A percentile compares a stretch with the other conserved stretches of the same genome.
phyloP scores from a whole-genome alignment of 768 basidiomycete genomes.

The Termitomyces sp. region DNA sequence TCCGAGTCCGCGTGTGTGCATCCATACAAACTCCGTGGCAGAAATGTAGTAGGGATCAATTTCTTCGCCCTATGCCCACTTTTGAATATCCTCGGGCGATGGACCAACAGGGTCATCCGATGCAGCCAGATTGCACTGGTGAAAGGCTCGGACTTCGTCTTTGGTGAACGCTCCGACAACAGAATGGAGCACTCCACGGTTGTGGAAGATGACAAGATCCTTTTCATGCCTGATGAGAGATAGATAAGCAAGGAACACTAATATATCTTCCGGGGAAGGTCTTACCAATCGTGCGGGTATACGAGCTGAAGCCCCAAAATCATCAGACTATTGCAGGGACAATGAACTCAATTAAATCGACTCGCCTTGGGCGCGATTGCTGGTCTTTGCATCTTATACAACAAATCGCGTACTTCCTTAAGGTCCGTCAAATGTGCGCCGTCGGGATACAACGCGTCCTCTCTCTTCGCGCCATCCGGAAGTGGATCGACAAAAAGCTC shows the following conservation, averaged over 20 bases:
- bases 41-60: background rate
- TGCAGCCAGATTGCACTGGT: conserved; percentile 86
- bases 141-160: conserved; percentile 69
- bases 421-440: conserved; percentile 75
- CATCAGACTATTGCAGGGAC: background rate
- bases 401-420: conserved; percentile 58
- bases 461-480: conserved; percentile 48
- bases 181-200: conserved; percentile 74
- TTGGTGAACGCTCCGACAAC: conserved; percentile 73
- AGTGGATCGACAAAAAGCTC: conserved; percentile 72
- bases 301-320: conserved; percentile 43
- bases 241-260: background rate
- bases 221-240: conserved; percentile 32
- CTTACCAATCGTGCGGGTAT: conserved; percentile 84
- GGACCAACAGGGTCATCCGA: conserved; percentile 69
- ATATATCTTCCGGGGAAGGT: background rate
- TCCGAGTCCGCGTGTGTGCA: background rate
- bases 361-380: conserved; percentile 75
- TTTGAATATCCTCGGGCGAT: conserved; percentile 55
- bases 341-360: conserved; percentile 1
- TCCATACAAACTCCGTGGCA: background rate
- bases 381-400: conserved; percentile 87
- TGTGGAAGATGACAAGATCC: conserved; percentile 83
- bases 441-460: conserved; percentile 75
- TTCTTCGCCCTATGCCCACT: conserved; percentile 35